These are phyloP conservation scores for Dysphania ambrosioides DNA, from an alignment of 148 eudicot genomes.

Conservation along the genomic window DNA sequence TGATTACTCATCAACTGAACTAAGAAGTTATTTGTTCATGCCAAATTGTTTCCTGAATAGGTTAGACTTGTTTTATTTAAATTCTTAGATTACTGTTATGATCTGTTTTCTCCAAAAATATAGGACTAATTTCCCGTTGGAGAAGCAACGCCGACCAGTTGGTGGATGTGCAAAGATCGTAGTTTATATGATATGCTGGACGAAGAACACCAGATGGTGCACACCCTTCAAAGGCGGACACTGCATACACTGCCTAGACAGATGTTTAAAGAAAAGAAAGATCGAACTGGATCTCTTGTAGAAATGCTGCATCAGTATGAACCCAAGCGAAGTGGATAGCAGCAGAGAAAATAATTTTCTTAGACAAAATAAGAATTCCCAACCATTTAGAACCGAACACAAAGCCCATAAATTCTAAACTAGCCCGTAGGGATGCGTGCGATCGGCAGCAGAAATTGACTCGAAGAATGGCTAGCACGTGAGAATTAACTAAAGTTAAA, in stretches of 20 bases:
- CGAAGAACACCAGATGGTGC: neutral
- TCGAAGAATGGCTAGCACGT: slow-evolving; percentile 11
- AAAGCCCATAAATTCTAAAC: neutral
- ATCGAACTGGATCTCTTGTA: neutral
- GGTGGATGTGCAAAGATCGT: slow-evolving; percentile 71
- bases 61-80: neutral
- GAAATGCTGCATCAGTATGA: neutral
- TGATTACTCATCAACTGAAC: slow-evolving; percentile 67
- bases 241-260: neutral
- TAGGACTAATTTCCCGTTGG: slow-evolving; percentile 80
- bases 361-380: neutral
- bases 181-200: slow-evolving; percentile 18
- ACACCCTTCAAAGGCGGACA: neutral
- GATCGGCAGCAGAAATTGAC: slow-evolving; percentile 18
- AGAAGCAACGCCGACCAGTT: slow-evolving; percentile 82
- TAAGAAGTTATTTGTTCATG: slow-evolving; percentile 40
- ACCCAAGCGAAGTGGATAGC: neutral
- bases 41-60: neutral
- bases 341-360: neutral
- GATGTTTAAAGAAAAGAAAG: too few relatives aligned
- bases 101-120: neutral
- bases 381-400: neutral
- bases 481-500: neutral
- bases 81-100: neutral
- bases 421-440: neutral